Evolutionary conservation across 805 yeast genomes (phyloP).

Genomic region (Sporopachydermia lactativora): DNA sequence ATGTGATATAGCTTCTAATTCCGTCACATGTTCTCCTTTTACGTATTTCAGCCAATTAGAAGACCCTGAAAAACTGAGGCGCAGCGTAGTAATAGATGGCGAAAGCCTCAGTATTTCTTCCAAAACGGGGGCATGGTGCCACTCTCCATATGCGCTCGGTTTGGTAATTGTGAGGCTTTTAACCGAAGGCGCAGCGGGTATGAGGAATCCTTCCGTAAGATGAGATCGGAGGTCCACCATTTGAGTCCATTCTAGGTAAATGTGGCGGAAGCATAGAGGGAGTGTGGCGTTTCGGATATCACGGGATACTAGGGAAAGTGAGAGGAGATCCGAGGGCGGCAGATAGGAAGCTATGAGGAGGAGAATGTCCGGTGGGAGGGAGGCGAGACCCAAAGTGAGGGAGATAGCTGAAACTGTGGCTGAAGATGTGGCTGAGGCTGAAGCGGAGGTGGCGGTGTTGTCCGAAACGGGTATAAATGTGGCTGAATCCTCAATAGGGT

Average conservation of each 20-base stretch:
- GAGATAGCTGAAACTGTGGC: no score
- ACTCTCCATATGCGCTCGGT: slow-evolving; percentile 8
- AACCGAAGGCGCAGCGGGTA: not conserved
- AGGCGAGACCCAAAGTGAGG: no score
- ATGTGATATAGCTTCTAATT: not conserved
- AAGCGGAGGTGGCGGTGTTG: no score
- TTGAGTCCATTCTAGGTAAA: not conserved
- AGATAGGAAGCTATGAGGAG: not conserved
- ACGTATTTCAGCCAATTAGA: slow-evolving; percentile 9
- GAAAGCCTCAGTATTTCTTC: slow-evolving; percentile 5
- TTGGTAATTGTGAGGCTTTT: slow-evolving; percentile 2
- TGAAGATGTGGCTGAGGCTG: no score
- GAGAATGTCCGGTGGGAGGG: not conserved
- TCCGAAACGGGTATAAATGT: no score
- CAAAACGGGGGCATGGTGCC: slow-evolving; percentile 7
- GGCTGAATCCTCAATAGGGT: no score
- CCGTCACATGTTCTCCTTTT: slow-evolving; percentile 1
- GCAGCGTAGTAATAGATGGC: slow-evolving; percentile 4
- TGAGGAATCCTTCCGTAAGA: not conserved
- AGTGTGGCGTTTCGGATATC: not conserved
- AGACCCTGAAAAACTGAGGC: slow-evolving; percentile 7
- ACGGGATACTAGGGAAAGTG: not conserved
- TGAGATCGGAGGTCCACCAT: not conserved
- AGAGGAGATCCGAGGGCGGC: not conserved
- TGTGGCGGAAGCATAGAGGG: not conserved